Conservation (phyloP, 2,329 filamentous ascomycete species). For the Talaromyces piceae region DNA sequence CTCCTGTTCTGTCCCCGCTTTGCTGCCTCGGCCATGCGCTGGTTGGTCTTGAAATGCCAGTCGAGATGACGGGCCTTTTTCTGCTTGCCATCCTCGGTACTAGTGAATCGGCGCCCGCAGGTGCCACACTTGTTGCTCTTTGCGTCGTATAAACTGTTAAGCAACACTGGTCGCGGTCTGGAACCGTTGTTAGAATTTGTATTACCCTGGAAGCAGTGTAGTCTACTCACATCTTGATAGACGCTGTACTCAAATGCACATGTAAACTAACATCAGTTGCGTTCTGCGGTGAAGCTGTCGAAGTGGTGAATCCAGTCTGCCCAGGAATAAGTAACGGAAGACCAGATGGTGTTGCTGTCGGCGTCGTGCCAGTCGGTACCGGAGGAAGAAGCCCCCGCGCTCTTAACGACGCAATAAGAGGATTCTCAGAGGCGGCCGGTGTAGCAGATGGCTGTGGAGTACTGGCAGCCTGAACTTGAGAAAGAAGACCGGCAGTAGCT, state of each 20-base stretch:
- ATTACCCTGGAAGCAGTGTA: conserved; percentile 28
- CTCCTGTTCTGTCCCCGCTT: conserved; percentile 83
- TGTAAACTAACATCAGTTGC: conserved; percentile 23
- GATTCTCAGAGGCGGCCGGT: conserved; percentile 44
- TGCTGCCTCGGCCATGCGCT: conserved; percentile 76
- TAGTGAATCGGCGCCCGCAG: conserved; percentile 79
- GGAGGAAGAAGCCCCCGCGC: conserved; percentile 59
- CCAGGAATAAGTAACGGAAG: conserved; percentile 36
- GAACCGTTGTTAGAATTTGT: background rate
- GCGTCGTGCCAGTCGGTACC: conserved; percentile 26
- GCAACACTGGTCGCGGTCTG: conserved; percentile 66
- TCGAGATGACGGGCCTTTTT: conserved; percentile 91
- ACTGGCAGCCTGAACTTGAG: conserved; percentile 53
- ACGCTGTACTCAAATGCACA: conserved; percentile 54
- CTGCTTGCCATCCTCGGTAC: conserved; percentile 67
- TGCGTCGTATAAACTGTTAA: conserved; percentile 69
- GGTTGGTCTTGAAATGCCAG: conserved; percentile 95
- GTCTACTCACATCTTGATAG: conserved; percentile 59
- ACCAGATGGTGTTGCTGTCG: conserved; percentile 32
- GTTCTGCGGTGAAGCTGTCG: conserved; percentile 25
- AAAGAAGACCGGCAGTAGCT: conserved; percentile 33
- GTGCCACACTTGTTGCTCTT: conserved; percentile 83
- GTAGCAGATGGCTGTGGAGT: conserved; percentile 44
- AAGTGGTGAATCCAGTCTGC: conserved; percentile 29
- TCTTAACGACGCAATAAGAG: conserved; percentile 60